These are phyloP conservation scores for Bonia amplexicaulis DNA, from an alignment of 176 grass and related monocot species.

Conservation along the genomic window DNA sequence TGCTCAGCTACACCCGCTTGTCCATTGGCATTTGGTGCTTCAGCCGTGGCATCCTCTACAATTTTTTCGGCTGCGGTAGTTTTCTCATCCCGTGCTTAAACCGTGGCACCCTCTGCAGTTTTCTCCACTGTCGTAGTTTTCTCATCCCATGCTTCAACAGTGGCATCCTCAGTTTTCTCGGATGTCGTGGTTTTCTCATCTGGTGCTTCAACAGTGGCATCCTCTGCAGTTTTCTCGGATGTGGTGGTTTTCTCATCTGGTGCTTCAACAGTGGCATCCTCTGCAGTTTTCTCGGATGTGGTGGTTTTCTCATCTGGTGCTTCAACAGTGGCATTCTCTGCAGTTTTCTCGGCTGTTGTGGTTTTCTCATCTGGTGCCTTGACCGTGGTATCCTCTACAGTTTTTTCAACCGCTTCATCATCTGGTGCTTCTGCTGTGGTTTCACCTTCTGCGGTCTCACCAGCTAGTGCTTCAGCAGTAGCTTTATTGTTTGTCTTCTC, in stretches of 20 bases:
- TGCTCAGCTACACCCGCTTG: constrained; percentile 26
- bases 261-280: too few species aligned
- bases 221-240: not conserved
- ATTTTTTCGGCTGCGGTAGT: not conserved
- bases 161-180: not conserved
- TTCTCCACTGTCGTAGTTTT: not conserved
- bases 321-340: not conserved
- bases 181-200: not conserved
- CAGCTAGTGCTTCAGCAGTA: not conserved
- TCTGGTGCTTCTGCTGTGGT: not conserved
- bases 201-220: too few species aligned
- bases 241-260: not conserved
- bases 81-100: not conserved
- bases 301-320: not conserved
- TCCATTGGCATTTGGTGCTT: not conserved
- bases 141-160: not conserved
- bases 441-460: not conserved
- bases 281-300: not conserved
- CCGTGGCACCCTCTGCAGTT: not conserved
- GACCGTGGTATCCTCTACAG: not conserved
- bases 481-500: not conserved
- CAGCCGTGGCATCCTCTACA: not conserved
- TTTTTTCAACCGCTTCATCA: not conserved
- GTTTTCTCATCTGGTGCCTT: not conserved
- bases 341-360: not conserved